Evolutionary conservation across 108 stramenopile species (phyloP).

Genomic region (Nitzschia sp.): DNA sequence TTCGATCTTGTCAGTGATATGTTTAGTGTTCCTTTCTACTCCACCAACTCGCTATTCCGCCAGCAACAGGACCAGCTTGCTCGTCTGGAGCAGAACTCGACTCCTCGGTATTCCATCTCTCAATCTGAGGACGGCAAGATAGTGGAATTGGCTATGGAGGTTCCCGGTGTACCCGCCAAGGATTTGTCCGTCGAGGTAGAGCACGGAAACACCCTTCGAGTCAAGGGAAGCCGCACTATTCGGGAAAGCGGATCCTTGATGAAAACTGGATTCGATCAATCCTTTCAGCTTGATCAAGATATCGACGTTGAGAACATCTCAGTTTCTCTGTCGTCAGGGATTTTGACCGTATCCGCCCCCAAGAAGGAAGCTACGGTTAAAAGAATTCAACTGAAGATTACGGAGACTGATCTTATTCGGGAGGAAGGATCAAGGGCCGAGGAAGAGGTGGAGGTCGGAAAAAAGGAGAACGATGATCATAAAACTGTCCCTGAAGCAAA

Average conservation of each 20-base stretch:
- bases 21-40: constrained; percentile 18
- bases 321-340: constrained; percentile 26
- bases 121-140: constrained; percentile 6
- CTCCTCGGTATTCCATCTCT: constrained; percentile 21
- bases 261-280: constrained; percentile 29
- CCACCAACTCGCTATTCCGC: background rate
- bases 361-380: constrained; percentile 9
- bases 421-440: too few species aligned
- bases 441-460: background rate
- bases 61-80: constrained; percentile 4
- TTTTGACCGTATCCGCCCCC: constrained; percentile 24
- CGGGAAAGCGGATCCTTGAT: constrained; percentile 7
- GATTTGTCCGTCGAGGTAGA: constrained; percentile 34
- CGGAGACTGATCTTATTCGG: background rate
- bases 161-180: constrained; percentile 31
- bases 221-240: constrained; percentile 15
- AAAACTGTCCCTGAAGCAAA: too few species aligned
- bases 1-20: constrained; percentile 28
- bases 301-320: constrained; percentile 24
- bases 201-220: constrained; percentile 16
- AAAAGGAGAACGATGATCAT: too few species aligned
- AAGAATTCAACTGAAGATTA: constrained; percentile 9
- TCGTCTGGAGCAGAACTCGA: background rate
- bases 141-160: constrained; percentile 31
- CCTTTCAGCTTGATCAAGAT: constrained; percentile 25